Conservation (phyloP, 2,329 filamentous ascomycete species). For the Chaetomiaceae sp. region DNA sequence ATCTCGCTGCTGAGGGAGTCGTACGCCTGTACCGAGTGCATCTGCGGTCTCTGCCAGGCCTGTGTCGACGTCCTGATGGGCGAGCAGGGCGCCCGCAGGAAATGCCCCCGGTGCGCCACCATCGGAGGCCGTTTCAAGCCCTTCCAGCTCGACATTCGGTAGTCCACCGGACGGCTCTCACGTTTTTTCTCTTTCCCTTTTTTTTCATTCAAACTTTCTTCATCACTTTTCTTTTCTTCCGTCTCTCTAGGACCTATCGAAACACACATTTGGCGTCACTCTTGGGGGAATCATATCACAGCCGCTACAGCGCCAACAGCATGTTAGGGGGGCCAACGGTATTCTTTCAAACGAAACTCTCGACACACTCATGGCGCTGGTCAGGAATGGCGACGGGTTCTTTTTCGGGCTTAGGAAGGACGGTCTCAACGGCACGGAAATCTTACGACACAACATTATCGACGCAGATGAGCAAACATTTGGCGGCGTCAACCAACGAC, state of each 20-base stretch:
- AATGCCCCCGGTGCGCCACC: slow-evolving; percentile 74
- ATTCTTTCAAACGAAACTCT: neutral
- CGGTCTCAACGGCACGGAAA: neutral
- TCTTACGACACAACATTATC: too few species aligned
- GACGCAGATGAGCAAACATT: too few species aligned
- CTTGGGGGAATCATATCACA: neutral
- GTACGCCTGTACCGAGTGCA: slow-evolving; percentile 93
- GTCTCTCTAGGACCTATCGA: neutral
- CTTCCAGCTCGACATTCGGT: slow-evolving; percentile 70
- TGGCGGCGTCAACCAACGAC: too few species aligned
- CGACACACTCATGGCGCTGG: neutral
- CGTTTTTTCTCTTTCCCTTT: slow-evolving; percentile 2
- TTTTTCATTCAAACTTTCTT: slow-evolving; percentile 14
- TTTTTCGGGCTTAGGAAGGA: neutral
- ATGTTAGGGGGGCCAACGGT: neutral
- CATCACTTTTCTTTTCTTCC: neutral
- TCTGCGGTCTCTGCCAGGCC: slow-evolving; percentile 83
- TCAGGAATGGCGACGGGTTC: neutral
- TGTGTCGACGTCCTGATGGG: slow-evolving; percentile 78
- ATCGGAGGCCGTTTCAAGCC: slow-evolving; percentile 78
- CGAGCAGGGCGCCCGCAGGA: slow-evolving; percentile 69
- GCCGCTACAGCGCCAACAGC: neutral
- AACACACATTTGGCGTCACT: neutral
- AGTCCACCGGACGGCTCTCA: slow-evolving; percentile 4
- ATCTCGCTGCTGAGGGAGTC: slow-evolving; percentile 74